Percentiles rank a stretch among this genome's conserved stretches.
Evolutionary conservation across 495 filamentous ascomycete species (phyloP).

Genomic region (Barbatosphaeria neglecta): DNA sequence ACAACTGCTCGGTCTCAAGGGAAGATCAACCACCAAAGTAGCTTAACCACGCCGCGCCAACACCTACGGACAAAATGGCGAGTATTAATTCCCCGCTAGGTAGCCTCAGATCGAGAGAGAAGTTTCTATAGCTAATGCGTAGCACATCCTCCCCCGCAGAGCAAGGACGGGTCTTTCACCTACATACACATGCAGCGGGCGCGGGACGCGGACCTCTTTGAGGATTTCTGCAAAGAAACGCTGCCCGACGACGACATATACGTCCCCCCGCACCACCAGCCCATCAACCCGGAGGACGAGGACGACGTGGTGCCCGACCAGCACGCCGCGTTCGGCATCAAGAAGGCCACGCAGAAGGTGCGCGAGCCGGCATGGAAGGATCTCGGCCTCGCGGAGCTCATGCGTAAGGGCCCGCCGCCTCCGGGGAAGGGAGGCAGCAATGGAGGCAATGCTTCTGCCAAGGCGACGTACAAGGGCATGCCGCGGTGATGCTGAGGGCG

Average conservation of each 20-base stretch:
- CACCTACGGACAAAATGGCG: neutral
- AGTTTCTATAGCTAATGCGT: no score
- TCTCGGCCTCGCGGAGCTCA: conserved; percentile 62
- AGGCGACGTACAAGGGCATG: conserved; percentile 24
- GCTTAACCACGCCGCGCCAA: no score
- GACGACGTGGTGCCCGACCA: conserved; percentile 96
- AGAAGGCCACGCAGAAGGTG: conserved; percentile 63
- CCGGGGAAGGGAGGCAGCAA: neutral
- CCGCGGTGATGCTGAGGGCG: conserved; percentile 23
- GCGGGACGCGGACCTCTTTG: conserved; percentile 79
- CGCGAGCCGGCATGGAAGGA: conserved; percentile 78
- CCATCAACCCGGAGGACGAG: conserved; percentile 92
- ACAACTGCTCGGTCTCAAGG: no score
- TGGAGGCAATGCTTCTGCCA: conserved; percentile 7
- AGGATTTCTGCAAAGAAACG: conserved; percentile 68
- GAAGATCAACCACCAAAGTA: no score
- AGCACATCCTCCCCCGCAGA: conserved; percentile 32
- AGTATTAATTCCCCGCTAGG: neutral
- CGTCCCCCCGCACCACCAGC: conserved; percentile 79
- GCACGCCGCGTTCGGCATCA: conserved; percentile 93
- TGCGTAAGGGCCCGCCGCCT: conserved; percentile 41
- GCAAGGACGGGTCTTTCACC: conserved; percentile 80
- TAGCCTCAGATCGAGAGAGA: neutral
- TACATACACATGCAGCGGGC: conserved; percentile 78
- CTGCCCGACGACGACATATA: conserved; percentile 71